These are phyloP conservation scores for Phycomyces blakesleeanus DNA, from an alignment of 192 early-diverging fungal species.

Conservation along the genomic window DNA sequence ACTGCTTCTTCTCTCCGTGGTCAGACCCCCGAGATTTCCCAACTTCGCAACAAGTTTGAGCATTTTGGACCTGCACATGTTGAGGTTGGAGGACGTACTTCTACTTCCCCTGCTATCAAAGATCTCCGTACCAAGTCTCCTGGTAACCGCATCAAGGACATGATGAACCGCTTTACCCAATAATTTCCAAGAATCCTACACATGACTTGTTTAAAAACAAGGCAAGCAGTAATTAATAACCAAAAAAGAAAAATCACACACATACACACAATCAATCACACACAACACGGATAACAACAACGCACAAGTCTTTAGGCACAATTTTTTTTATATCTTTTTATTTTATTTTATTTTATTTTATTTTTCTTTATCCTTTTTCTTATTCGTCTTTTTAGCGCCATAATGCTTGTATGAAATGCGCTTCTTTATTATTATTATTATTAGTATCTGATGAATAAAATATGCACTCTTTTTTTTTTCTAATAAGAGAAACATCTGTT, in stretches of 20 bases:
- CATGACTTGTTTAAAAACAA: too few relatives aligned
- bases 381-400: too few relatives aligned
- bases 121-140: constrained; percentile 18
- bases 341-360: background rate
- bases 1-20: background rate
- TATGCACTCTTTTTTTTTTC: too few relatives aligned
- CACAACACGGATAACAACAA: too few relatives aligned
- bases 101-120: constrained; percentile 3
- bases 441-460: too few relatives aligned
- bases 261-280: too few relatives aligned
- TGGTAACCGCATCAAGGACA: constrained; percentile 12
- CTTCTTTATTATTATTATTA: too few relatives aligned
- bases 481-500: too few relatives aligned
- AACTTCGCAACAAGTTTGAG: constrained; percentile 18
- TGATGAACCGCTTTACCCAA: constrained; percentile 10
- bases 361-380: too few relatives aligned
- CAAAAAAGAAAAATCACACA: background rate
- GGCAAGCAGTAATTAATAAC: background rate
- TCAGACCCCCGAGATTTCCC: constrained; percentile 5
- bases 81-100: background rate
- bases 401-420: too few relatives aligned
- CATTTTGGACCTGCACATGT: background rate
- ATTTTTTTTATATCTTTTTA: background rate
- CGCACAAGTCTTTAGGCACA: background rate
- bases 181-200: background rate